Evolutionary conservation across 768 basidiomycete species (phyloP), one percentile per base, ranked within the genome.

Genomic region (Infundibulicybe gibba): DNA sequence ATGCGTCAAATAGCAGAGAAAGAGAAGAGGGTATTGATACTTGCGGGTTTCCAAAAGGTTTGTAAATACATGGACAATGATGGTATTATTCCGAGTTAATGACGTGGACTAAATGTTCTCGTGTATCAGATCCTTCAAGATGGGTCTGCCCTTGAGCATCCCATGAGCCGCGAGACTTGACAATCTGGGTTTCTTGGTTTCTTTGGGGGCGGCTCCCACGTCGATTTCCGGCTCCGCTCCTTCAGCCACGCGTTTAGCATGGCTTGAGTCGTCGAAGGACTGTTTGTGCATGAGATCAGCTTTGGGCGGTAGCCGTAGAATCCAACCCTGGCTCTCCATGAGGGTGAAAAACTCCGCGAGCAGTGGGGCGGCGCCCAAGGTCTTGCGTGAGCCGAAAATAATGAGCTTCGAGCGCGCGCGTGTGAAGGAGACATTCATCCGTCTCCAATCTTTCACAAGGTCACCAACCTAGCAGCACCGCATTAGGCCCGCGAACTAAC

Each of bases 351-450:
- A 94, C 20, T 87, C 79, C 2, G 67, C 61, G 32, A 98, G 67
- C 25, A 97, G 63, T 0, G 81, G 64, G 0, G 79, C 76, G 20
- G 63, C 60, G 35, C 78, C 62, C 9, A 99, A 73, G 1, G 95
- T 99, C 56, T 68, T 77, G 35, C 85, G 76, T 0, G 92, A 94
- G 3, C 97, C 95, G 55, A 99, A 75, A 48, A 99, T 86, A 63
- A 97, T 74, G 2, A 99, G 70, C 68, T 99, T 99, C 31, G 81
- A 80, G 45, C 86, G 82, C 0, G 94, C 95, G 13, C 97, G 85
- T 1, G 95, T 97, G 63, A 98, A 92, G 6, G 93, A 88, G 14
- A 99, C 97, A 59, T 99, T 99, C 75, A 97, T 85, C 31, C 97
- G 68, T 32, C 97, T 76, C 94, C 95, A 97, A 61, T 99, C 97